phyloP scores from a whole-genome alignment of 495 filamentous ascomycete genomes.

The Penicillium lagena region DNA sequence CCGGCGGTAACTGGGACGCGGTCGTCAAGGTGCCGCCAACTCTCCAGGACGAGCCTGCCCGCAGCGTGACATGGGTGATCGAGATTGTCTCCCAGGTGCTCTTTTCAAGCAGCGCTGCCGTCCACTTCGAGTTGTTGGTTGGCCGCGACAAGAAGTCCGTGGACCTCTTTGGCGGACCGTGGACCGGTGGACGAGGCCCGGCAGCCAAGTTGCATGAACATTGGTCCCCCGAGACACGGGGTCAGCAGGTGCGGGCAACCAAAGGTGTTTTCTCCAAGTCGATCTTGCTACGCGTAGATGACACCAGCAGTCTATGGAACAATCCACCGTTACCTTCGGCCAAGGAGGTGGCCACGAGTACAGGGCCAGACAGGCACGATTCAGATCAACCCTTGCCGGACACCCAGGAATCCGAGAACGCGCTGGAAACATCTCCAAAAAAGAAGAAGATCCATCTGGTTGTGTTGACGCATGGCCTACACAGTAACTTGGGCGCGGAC shows the following conservation, averaged over 20 bases:
- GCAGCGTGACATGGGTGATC: constrained; percentile 77
- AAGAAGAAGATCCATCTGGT: constrained; percentile 82
- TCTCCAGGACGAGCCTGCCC: constrained; percentile 27
- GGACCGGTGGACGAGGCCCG: constrained; percentile 37
- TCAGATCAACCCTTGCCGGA: not conserved
- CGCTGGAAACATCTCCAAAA: not conserved
- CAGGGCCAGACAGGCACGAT: constrained; percentile 11
- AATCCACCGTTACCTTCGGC: constrained; percentile 70
- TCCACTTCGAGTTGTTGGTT: constrained; percentile 85
- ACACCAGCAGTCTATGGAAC: constrained; percentile 86
- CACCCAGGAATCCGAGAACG: not conserved
- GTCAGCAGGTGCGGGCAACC: constrained; percentile 42
- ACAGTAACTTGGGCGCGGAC: constrained; percentile 94
- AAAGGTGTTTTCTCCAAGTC: constrained; percentile 78
- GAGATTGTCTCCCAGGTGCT: constrained; percentile 89
- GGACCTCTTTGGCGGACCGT: constrained; percentile 42
- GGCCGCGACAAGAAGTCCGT: constrained; percentile 79
- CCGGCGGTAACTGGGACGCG: constrained; percentile 78
- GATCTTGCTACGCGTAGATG: constrained; percentile 70
- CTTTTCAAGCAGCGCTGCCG: constrained; percentile 79
- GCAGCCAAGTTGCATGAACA: constrained; percentile 72
- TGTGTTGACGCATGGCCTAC: constrained; percentile 86
- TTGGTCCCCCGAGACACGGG: constrained; percentile 40
- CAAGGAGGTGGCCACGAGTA: constrained; percentile 34
- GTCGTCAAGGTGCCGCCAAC: constrained; percentile 66